Evolutionary conservation across 1,284 basidiomycete species (phyloP), one percentile per base, ranked within the genome.

Genomic region (Irpex lacteus): DNA sequence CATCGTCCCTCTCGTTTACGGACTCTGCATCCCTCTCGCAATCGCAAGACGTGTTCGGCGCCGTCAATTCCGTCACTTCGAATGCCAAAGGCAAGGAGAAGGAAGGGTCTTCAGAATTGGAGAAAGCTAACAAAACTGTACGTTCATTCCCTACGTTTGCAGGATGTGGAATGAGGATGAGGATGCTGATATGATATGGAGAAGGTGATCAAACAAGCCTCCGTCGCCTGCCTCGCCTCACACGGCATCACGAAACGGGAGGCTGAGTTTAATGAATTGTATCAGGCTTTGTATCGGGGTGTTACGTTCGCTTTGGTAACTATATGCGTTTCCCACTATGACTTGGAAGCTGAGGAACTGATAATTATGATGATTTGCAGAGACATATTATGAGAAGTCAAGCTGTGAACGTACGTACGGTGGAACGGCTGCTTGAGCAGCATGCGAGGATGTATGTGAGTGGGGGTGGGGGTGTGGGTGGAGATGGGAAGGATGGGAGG

Each of bases 201-300:
- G 1, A 61, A 85, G 84, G 71, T 77, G 21, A 73, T 85, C 44
- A 85, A 85, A 72, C 77, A 76, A 61, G 69, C 75, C 21, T 73
- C 80, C 2, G 76, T 78, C 8, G 73, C 71, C 4, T 75, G 74
- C 56, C 75, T 86, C 0, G 69, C 73, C 1, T 70, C 71, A 7
- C 81, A 71, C 65, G 82, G 81, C 1, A 77, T 90, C 38, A 72
- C 79, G 9, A 89, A 86, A 70, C 74, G 80, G 0, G 83, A 91
- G 68, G 70, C 81, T 0, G 87, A 89, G 53, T 91, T 87, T 72
- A 72, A 73, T 60, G 75, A 76, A 9, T 44, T 76, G 0, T 78
- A 70, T 65, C 70, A 72, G 47, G 69, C 69, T 40, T 70, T 72
- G 6, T 78, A 78, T 55, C 70, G 71, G 4, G 77, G 77, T 3